phyloP scores from a whole-genome alignment of 345 rosid species.

The Nasturtium officinale region DNA sequence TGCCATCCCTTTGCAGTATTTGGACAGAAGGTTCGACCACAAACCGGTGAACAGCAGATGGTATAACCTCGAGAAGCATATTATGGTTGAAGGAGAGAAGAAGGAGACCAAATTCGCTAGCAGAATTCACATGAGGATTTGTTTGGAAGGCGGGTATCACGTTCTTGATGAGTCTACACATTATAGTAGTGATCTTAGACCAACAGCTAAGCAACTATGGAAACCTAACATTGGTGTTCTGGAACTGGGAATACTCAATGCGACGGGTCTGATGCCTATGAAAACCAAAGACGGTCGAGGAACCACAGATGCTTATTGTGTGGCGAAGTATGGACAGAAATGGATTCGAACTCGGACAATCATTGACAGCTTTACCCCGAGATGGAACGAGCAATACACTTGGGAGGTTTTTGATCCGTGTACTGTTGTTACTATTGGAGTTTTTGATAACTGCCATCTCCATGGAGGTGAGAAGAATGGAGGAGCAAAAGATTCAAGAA shows the following conservation, averaged over 20 bases:
- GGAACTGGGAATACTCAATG: conserved; percentile 77
- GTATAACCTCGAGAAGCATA: conserved; percentile 78
- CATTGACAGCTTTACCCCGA: conserved; percentile 84
- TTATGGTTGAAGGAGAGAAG: conserved; percentile 69
- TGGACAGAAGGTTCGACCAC: conserved; percentile 76
- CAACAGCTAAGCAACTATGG: conserved; percentile 91
- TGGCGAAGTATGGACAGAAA: conserved; percentile 90
- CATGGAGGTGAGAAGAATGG: conserved; percentile 67
- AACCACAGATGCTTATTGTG: conserved; percentile 93
- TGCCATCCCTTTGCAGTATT: conserved; percentile 53
- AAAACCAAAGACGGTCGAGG: conserved; percentile 84
- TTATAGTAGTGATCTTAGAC: conserved; percentile 92
- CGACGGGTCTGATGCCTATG: conserved; percentile 85
- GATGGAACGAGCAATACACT: conserved; percentile 96
- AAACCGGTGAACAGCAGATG: conserved; percentile 70
- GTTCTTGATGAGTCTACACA: conserved; percentile 92
- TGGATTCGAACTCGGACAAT: conserved; percentile 92
- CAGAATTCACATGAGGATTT: conserved; percentile 83
- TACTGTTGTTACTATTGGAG: conserved; percentile 88
- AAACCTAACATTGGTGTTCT: conserved; percentile 79
- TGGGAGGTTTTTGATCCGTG: conserved; percentile 97
- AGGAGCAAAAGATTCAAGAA: conserved; percentile 62
- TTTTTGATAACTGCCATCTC: conserved; percentile 84
- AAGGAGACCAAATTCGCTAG: conserved; percentile 80
- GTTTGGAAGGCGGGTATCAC: conserved; percentile 94